Base-by-base conservation (phyloP, 495 filamentous ascomycete genomes). In the Chaetomidium leptoderma region DNA sequence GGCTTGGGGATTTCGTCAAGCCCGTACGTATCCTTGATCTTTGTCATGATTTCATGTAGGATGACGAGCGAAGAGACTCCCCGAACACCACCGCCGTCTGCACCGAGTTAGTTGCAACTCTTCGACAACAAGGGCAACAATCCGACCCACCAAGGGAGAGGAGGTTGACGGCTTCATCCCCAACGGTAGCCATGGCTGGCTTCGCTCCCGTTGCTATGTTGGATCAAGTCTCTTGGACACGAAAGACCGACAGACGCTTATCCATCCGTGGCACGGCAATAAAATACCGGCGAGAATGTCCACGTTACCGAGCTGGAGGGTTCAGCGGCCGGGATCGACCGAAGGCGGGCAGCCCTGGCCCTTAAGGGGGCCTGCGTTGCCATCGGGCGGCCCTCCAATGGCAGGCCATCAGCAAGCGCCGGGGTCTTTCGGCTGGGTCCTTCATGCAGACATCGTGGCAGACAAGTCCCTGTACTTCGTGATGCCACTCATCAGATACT, bases 81-180 rank as follows among this genome's bases (percentile, higher is more conserved):
- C 2, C 67, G 60, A 7, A 76, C 63, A 2, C 72, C 72, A 2
- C 74, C 74, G 14, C 73, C 72, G 58, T 76, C 72, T 69, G 33
- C 14, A 45, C 19, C 2, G 1, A 11, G 30, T 58, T 14, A 53
- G 57, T 40, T 17, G 29, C 0, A 10, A 26, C 4, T 26, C 8
- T 1, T 45, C 16, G 8, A 10, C 13, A 17, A 19, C 27, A 46
- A 1, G 5, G 4, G 4, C 4, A 6, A 2, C 13, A 11, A 2
- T 2, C 10, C 19, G 27, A 43, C 61, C 26, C 52, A 66, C 64
- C 64, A 17, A 66, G 47, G 8, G 58, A 58, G 14, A 66, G 52
- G 4, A 66, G 58, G 11, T 66, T 66, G 21, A 60, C 17, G 14
- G 55, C 10, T 17, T 57, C 58, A 46, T 61, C 45, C 11, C 30